phyloP scores from a whole-genome alignment of 192 early-diverging fungal genomes.

The Linnemannia zychae region DNA sequence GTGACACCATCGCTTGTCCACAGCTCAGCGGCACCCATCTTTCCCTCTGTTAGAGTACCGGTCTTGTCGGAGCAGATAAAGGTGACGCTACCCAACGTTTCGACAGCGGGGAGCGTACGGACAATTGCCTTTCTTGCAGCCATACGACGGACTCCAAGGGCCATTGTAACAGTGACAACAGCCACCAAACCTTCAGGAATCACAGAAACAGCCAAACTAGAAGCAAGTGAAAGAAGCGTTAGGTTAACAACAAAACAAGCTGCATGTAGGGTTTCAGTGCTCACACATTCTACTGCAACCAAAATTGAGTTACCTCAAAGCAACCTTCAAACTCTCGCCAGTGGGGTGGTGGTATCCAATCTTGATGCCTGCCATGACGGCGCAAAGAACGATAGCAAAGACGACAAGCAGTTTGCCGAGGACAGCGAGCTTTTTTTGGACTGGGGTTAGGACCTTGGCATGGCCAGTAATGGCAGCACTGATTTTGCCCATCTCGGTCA shows the following conservation, averaged over 20 bases:
- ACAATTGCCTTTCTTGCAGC: constrained; percentile 90
- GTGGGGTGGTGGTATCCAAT: constrained; percentile 76
- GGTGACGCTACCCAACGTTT: constrained; percentile 95
- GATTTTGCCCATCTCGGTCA: constrained; percentile 96
- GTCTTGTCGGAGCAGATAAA: constrained; percentile 99
- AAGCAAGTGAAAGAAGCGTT: neutral
- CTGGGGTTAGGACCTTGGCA: constrained; percentile 69
- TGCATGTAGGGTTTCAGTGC: no score
- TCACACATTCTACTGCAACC: no score
- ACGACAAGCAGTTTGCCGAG: constrained; percentile 90
- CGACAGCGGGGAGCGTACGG: constrained; percentile 92
- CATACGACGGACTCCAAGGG: constrained; percentile 96
- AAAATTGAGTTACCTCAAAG: constrained; percentile 73
- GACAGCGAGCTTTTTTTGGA: constrained; percentile 80
- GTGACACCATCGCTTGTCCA: constrained; percentile 81
- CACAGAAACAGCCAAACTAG: constrained; percentile 93
- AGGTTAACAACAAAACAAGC: neutral
- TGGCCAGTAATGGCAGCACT: constrained; percentile 85
- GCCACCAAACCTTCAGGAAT: constrained; percentile 98
- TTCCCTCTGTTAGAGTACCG: constrained; percentile 97
- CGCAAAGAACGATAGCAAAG: constrained; percentile 85
- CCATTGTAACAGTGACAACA: constrained; percentile 98
- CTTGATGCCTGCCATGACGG: constrained; percentile 86
- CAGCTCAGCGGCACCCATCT: constrained; percentile 92
- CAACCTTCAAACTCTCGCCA: constrained; percentile 84